Conservation (phyloP, 129 eudicot genomes). For the Kitagawia praeruptora region DNA sequence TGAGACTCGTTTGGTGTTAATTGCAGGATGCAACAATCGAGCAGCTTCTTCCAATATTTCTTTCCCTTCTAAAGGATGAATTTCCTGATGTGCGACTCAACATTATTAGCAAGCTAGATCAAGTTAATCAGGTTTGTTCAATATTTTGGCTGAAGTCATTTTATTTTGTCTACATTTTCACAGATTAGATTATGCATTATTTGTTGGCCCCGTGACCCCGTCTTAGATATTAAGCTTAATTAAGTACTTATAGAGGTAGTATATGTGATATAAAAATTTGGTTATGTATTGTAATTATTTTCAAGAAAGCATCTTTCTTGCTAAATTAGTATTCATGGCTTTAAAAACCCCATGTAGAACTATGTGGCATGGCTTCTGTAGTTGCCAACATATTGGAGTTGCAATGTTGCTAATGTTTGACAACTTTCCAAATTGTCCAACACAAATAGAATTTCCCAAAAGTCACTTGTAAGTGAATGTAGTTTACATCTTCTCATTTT, state of each 20-base stretch:
- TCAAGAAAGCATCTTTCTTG: neutral
- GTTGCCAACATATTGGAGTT: no score
- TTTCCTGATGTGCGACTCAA: slow-evolving; percentile 98
- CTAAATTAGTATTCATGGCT: neutral
- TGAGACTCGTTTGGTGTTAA: neutral
- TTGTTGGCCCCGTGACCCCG: neutral
- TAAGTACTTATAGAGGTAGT: neutral
- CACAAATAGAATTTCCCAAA: no score
- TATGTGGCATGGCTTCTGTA: no score
- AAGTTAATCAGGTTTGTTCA: slow-evolving; percentile 87
- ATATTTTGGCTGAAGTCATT: neutral
- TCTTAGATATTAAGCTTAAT: neutral
- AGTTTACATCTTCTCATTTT: no score
- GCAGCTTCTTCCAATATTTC: slow-evolving; percentile 95
- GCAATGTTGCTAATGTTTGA: no score
- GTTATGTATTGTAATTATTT: no score
- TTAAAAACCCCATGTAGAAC: neutral
- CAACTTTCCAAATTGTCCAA: no score
- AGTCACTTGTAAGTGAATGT: no score
- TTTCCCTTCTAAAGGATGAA: slow-evolving; percentile 87
- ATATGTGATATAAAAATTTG: neutral
- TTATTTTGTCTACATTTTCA: neutral
- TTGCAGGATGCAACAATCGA: slow-evolving; percentile 95
- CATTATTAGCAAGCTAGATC: slow-evolving; percentile 93
- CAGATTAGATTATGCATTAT: neutral